Conservation (phyloP, 306 rosid species). For the Myrica gale region DNA sequence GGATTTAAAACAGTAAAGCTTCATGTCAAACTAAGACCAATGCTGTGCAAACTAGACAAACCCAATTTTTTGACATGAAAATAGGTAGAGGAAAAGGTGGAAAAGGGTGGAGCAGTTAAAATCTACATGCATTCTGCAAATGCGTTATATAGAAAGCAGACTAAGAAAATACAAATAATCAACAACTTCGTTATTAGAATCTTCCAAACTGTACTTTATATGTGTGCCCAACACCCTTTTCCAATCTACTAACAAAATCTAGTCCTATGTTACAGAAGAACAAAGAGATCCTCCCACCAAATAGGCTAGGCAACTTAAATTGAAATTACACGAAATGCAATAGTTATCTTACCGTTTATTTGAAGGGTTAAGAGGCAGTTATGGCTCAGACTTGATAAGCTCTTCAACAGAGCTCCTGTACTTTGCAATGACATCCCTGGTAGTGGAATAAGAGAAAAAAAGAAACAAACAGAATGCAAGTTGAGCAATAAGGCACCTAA, state of each 20-base stretch:
- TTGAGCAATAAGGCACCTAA: slow-evolving; percentile 22
- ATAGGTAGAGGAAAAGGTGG: neutral
- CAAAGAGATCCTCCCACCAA: neutral
- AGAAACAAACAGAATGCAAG: neutral
- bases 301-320: neutral
- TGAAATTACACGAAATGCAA: slow-evolving; percentile 2
- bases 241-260: neutral
- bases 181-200: neutral
- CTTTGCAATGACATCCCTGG: slow-evolving; percentile 70
- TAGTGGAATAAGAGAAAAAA: neutral
- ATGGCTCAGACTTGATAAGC: slow-evolving; percentile 65
- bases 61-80: too few relatives aligned
- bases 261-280: neutral
- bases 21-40: neutral
- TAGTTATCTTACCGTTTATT: slow-evolving; percentile 20
- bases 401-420: slow-evolving; percentile 68
- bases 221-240: neutral
- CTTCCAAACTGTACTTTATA: neutral
- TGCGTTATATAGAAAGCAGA: neutral
- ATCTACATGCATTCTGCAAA: neutral
- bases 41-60: neutral
- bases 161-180: neutral
- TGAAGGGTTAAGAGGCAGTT: slow-evolving; percentile 16
- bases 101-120: neutral
- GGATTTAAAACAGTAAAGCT: neutral